Base-by-base conservation (phyloP, 2,329 filamentous ascomycete genomes). In the Aspergillus pseudoterreus region DNA sequence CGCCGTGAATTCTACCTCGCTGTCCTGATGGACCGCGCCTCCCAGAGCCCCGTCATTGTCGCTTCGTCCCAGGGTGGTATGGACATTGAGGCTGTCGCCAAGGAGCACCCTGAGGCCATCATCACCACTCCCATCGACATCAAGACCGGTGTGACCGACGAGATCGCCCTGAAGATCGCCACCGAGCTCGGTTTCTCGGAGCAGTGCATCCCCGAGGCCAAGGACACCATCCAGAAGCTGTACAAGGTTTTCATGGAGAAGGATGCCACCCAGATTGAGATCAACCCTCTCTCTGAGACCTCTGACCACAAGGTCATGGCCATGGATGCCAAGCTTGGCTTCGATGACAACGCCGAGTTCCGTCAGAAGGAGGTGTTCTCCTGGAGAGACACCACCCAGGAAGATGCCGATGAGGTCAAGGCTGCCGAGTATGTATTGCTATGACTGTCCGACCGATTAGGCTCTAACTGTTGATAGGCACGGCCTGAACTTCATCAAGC, bases 401-500 rank as follows among this genome's bases (percentile, higher is more conserved):
- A 99, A 78, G 94, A 99, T 74, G 77, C 92, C 49, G 94, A 99
- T 71, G 94, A 99, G 82, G 92, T 99, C 68, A 92, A 92, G 78
- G 94, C 94, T 66, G 92, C 92, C 67, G 81, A 95, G 82, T 92
- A 85, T 53, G 74, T 44, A 24, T 44, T 22, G 10, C 19, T 22
- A 19, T 15, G 17, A 19, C 19, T 17, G 1, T 39, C 15, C 8
- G 21, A 46, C 3, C 17, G 14, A 32, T 14, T n/a, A 47, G 6
- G 22, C 19, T 32, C 17, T 15, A 36, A 17, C 30, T 24, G 3
- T 36, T n/a, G 42, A 47, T 53, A 78, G 75, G 53, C 67, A 78
- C 63, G 90, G 90, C 67, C 85, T 99, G 63, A 99, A 99, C 85
- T 99, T 99, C 81, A 99, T 99, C 83, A 99, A 99, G 85, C 87